Base-by-base conservation (phyloP, 75 land plant species). In the Isoetes taiwanensis region DNA sequence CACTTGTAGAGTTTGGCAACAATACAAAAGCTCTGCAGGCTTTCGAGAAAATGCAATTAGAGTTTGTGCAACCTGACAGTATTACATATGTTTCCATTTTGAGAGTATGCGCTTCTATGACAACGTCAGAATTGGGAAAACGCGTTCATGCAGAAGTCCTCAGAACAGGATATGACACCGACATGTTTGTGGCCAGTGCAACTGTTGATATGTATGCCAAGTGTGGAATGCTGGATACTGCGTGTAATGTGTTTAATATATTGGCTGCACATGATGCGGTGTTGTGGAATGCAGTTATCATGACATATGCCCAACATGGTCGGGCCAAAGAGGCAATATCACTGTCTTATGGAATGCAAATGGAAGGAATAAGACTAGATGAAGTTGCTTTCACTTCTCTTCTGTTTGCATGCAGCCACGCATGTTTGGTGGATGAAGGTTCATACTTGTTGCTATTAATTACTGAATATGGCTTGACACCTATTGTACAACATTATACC, bases 221-320 rank as follows among this genome's bases (percentile, higher is more conserved):
- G 43, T 72, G 78, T 56, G 69, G 78, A 3, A 56, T 31, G 28
- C 41, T 66, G 0, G 64, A 71, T 4, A 23, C 34, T n/a, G 85
- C 76, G 16, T 59, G 40, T 26, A 20, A 3, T 28, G 59, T 76
- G 1, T 79, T 83, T 56, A 58, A 62, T 32, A 48, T 32, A 4
- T 39, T 71, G 56, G 41, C 56, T n/a, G 63, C 62, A 41, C 30
- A 56, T 24, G 80, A 76, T 67, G 62, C 68, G 3, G 75, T 74
- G 25, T 66, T 71, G 28, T 83, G 86, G 80, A 83, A 79, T 60
- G 60, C 86, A 5, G 71, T 83, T 67, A 76, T 79, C 28, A 55
- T 71, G 10, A 75, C 76, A 28, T 65, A 66, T 52, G 61, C 77
- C 6, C 74, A 58, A 26, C 73, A 69, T 57, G 74, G 76, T 31